Conservation (phyloP, 2,329 filamentous ascomycete genomes). For the Diaporthe ilicicola region DNA sequence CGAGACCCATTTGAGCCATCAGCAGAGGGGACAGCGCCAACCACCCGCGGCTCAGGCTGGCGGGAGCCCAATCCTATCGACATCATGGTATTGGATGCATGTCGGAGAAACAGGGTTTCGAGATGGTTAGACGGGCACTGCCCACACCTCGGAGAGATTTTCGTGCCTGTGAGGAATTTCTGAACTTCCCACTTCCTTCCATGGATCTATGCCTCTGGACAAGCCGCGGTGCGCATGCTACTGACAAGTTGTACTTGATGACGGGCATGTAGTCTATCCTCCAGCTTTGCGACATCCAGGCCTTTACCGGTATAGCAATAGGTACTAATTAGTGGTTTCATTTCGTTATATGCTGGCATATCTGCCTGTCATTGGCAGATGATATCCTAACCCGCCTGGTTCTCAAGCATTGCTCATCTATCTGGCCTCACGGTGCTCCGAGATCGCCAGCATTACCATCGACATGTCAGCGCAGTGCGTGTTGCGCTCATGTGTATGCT, state of each 20-base stretch:
- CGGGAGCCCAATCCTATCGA: neutral
- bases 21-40: neutral
- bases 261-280: neutral
- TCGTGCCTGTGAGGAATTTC: neutral
- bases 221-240: neutral
- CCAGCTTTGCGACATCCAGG: neutral
- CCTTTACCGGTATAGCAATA: neutral
- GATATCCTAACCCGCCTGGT: neutral
- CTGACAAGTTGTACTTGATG: neutral
- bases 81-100: neutral
- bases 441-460: neutral
- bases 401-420: neutral
- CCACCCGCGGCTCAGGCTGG: neutral
- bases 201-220: neutral
- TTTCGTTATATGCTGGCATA: neutral
- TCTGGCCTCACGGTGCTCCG: neutral
- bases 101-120: neutral
- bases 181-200: neutral
- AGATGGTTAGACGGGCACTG: neutral
- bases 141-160: neutral
- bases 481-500: neutral
- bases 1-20: neutral
- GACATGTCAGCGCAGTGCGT: neutral
- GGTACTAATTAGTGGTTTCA: neutral
- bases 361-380: slow-evolving; percentile 4